phyloP scores from a whole-genome alignment of 495 filamentous ascomycete genomes.

The Hamigera avellanea region DNA sequence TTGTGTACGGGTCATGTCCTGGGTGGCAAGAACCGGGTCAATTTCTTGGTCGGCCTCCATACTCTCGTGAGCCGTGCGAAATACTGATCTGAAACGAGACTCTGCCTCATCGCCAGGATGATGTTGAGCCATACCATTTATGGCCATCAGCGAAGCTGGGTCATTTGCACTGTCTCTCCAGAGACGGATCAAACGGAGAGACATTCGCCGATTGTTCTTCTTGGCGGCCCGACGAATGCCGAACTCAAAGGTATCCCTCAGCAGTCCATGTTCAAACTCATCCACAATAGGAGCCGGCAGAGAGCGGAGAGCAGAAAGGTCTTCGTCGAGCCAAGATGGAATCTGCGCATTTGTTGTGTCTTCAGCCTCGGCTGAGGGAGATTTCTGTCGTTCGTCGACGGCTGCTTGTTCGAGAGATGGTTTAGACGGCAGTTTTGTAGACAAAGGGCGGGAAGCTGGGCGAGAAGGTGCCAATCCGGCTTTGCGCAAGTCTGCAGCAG shows the following conservation, averaged over 20 bases:
- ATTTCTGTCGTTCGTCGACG: slow-evolving; percentile 9
- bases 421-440: background rate
- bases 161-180: slow-evolving; percentile 17
- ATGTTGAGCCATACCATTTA: no score
- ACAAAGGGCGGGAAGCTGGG: slow-evolving; percentile 7
- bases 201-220: slow-evolving; percentile 13
- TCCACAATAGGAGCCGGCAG: slow-evolving; percentile 12
- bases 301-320: slow-evolving; percentile 9
- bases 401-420: slow-evolving; percentile 2
- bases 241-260: slow-evolving; percentile 12
- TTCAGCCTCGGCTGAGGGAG: no score
- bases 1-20: slow-evolving; percentile 6
- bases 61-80: slow-evolving; percentile 14
- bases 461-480: slow-evolving; percentile 13
- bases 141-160: slow-evolving; percentile 13
- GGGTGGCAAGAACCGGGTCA: slow-evolving; percentile 1
- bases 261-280: slow-evolving; percentile 15
- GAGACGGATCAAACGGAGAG: slow-evolving; percentile 16
- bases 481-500: slow-evolving; percentile 18
- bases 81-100: slow-evolving; percentile 16
- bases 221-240: slow-evolving; percentile 13
- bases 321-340: slow-evolving; percentile 3
- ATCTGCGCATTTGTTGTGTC: no score
- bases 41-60: slow-evolving; percentile 6
- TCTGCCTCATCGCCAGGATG: no score